Evolutionary conservation across 768 basidiomycete species (phyloP).

Genomic region (Cytidiella melzeri): DNA sequence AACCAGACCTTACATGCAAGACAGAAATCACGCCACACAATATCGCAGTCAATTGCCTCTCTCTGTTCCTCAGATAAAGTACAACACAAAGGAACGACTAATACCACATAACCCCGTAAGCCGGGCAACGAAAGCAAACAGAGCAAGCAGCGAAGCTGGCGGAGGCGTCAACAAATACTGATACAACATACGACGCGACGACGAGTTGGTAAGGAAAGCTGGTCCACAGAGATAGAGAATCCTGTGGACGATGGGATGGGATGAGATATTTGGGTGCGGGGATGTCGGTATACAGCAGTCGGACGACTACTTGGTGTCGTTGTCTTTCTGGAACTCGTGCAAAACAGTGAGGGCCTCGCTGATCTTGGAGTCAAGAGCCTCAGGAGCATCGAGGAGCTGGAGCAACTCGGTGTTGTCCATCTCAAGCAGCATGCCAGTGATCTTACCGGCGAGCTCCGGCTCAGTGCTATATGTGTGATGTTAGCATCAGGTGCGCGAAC

Average conservation of each 20-base stretch:
- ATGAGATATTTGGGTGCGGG: background rate
- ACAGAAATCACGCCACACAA: background rate
- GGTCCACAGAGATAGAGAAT: background rate
- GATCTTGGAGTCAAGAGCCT: conserved; percentile 86
- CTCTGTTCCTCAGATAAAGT: conserved; percentile 25
- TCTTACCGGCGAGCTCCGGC: conserved; percentile 95
- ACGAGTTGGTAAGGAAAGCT: background rate
- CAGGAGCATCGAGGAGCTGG: conserved; percentile 75
- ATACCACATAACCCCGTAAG: conserved; percentile 22
- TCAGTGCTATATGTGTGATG: conserved; percentile 47
- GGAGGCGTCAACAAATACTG: conserved; percentile 11
- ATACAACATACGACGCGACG: conserved; percentile 16
- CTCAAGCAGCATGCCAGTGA: conserved; percentile 97
- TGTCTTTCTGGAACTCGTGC: conserved; percentile 67
- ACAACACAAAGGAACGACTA: conserved; percentile 27
- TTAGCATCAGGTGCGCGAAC: conserved; percentile 1
- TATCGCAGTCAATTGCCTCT: conserved; percentile 23
- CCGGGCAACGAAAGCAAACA: conserved; percentile 17
- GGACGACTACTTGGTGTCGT: conserved; percentile 17
- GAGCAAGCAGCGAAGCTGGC: conserved; percentile 17
- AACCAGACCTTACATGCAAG: too few species aligned
- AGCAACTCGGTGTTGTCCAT: conserved; percentile 96
- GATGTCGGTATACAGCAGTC: background rate
- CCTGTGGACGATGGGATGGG: conserved; percentile 1
- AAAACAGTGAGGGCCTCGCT: conserved; percentile 87